These are phyloP conservation scores for Lasiosphaeria ovina DNA, from an alignment of 495 filamentous ascomycete species.

Conservation along the genomic window DNA sequence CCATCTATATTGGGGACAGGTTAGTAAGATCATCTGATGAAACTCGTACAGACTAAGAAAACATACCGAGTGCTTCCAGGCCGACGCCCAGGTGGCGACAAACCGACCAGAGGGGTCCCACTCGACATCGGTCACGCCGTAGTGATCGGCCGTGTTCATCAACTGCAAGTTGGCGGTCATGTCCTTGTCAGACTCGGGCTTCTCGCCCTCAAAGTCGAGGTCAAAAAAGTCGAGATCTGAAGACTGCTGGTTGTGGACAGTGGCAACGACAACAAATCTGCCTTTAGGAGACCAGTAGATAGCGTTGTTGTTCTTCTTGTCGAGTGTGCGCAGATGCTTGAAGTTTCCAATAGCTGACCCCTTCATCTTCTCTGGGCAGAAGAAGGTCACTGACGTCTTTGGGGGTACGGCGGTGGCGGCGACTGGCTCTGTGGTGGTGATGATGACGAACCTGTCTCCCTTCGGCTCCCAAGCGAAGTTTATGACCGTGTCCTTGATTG, in stretches of 20 bases:
- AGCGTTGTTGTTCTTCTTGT: constrained; percentile 98
- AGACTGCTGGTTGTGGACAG: constrained; percentile 84
- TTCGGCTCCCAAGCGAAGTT: constrained; percentile 99
- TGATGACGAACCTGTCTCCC: constrained; percentile 93
- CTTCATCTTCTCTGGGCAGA: constrained; percentile 91
- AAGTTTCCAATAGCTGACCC: constrained; percentile 78
- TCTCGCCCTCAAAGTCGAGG: constrained; percentile 96
- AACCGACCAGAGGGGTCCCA: constrained; percentile 97
- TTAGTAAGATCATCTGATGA: constrained; percentile 36
- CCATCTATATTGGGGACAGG: constrained; percentile 63
- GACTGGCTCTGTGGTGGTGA: constrained; percentile 84
- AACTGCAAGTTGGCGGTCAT: constrained; percentile 89
- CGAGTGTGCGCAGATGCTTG: constrained; percentile 86
- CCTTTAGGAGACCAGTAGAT: constrained; percentile 99
- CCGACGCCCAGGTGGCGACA: constrained; percentile 84
- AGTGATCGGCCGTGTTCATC: constrained; percentile 91
- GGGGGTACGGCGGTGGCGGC: constrained; percentile 77
- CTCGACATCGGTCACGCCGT: constrained; percentile 94
- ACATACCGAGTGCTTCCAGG: constrained; percentile 92
- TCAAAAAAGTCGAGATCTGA: constrained; percentile 98
- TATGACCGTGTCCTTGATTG: constrained; percentile 94
- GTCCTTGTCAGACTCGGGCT: constrained; percentile 86
- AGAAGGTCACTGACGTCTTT: constrained; percentile 93
- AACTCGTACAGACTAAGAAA: neutral
- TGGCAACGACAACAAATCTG: constrained; percentile 88